Evolutionary conservation across 2,329 filamentous ascomycete genomes (phyloP), one percentile per base, ranked within the genome.

Genomic region (Botrytis medusae): DNA sequence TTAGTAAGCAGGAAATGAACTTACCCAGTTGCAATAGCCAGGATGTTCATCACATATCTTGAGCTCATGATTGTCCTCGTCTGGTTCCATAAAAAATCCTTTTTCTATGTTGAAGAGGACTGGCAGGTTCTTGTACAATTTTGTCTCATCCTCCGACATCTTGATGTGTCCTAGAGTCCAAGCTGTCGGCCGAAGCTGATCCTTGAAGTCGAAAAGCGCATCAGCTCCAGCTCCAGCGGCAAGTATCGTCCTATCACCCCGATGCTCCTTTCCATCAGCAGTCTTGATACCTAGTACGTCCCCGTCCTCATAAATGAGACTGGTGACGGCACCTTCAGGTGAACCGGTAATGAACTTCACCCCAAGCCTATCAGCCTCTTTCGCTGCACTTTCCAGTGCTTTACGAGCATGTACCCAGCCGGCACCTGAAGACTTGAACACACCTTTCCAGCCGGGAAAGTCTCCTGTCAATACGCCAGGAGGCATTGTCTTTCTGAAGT

Each of bases 21-120:
- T 76, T 16, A 84, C 75, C 61, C 83, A 85, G 73, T 88, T 87
- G 72, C 84, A 85, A 75, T 88, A 89, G 5, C 87, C 87, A 0
- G 87, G 87, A 73, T 88, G 87, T 75, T 89, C 86, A 74, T 89
- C 87, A 77, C 87, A 85, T 65, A 87, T 81, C 75, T 86, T 86
- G 25, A 86, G 79, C 73, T 86, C 82, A 61, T 82, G 81, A 2
- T 80, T 82, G 57, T 85, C 83, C 51, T 82, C 84, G 62, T 85
- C 84, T 0, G 85, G 84, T 71, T 86, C 84, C 77, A 86, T 84
- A 79, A 86, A 86, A 78, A 86, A 86, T 4, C 84, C 85, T 29
- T 82, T 81, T 74, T 86, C 84, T n/a, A 85, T 83, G 60, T 85
- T 84, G 77, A 84, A 86, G 72, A 81, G 82, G 70, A 88, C 85